Percentiles rank a stretch among this genome's conserved stretches.
Conservation (phyloP, 345 rosid genomes). For the Linum usitatissimum region DNA sequence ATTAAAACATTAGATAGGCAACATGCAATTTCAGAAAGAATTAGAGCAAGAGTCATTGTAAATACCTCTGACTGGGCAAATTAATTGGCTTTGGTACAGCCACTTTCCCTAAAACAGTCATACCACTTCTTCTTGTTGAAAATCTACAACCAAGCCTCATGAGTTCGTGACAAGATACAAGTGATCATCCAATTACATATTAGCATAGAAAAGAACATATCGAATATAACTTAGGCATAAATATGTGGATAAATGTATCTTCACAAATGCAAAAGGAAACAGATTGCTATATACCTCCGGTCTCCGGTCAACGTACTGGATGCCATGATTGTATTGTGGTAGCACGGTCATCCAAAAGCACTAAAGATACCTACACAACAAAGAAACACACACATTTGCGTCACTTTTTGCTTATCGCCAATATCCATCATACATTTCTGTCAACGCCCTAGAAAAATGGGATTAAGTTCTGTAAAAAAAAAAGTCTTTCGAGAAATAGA, state of each 20-base stretch:
- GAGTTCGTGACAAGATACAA: neutral
- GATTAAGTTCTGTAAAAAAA: neutral
- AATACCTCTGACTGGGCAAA: slow-evolving; percentile 94
- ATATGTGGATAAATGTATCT: neutral
- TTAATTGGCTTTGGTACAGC: slow-evolving; percentile 96
- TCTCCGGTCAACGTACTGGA: slow-evolving; percentile 46
- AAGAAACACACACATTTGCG: neutral
- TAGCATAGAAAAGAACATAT: neutral
- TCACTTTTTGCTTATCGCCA: neutral
- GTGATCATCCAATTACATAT: neutral
- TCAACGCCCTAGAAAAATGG: neutral
- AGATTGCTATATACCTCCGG: slow-evolving; percentile 33
- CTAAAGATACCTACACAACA: slow-evolving; percentile 5
- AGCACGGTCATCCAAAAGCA: slow-evolving; percentile 41
- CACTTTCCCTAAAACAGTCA: slow-evolving; percentile 92
- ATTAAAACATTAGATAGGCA: neutral
- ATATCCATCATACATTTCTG: neutral
- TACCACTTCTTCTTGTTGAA: slow-evolving; percentile 72
- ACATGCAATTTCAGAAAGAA: neutral
- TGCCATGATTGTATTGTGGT: slow-evolving; percentile 28
- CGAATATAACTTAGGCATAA: neutral
- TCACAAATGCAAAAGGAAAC: neutral
- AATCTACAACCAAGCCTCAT: slow-evolving; percentile 37
- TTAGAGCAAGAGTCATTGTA: slow-evolving; percentile 5
- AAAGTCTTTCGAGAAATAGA: neutral